Base-by-base conservation (phyloP, 176 grass and related monocot genomes). In the Hyparrhenia diplandra region DNA sequence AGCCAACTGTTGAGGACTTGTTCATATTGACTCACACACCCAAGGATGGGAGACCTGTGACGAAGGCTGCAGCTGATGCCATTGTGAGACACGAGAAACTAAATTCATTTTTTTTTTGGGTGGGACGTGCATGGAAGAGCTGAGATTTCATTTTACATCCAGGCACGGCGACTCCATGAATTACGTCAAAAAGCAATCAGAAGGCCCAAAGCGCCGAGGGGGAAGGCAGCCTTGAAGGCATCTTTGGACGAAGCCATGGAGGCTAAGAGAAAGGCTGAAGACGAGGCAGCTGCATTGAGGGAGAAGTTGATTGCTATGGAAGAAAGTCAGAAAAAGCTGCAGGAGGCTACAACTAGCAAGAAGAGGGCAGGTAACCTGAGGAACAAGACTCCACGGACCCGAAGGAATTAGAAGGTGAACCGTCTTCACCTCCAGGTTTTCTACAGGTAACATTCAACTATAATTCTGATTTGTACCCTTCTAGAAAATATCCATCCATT, bases 221-320 rank as follows among this genome's bases (percentile, higher is more conserved):
- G 54, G 71, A 76, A 69, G 52, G 39, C 63, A 69, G 78, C 23
- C 46, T 66, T 76, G 52, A 57, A 82, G 57, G 63, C 71, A 82
- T 87, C 63, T 54, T 51, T 87, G 52, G 77, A 66, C 51, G 76
- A 85, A 77, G 78, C 83, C 31, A 67, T 83, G 64, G 91, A 83
- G 73, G 91, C 88, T 46, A 90, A 87, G 73, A 70, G 76, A 64
- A 76, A 39, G 17, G 91, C 82, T 70, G 82, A 90, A 75, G 84
- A 93, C 2, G 85, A 88, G 67, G 72, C 83, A 34, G 71, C 42
- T 17, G 32, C 40, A 7, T 34, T 88, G 85, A 90, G 75, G 85
- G 65, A 88, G 24, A 90, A 93, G 71, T 88, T 93, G 52, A 45
- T 82, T 34, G 73, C 55, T 28, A 88, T 88, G 91, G 85, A 93